Conservation (phyloP, 441 rosid genomes). For the Corymbia calophylla region DNA sequence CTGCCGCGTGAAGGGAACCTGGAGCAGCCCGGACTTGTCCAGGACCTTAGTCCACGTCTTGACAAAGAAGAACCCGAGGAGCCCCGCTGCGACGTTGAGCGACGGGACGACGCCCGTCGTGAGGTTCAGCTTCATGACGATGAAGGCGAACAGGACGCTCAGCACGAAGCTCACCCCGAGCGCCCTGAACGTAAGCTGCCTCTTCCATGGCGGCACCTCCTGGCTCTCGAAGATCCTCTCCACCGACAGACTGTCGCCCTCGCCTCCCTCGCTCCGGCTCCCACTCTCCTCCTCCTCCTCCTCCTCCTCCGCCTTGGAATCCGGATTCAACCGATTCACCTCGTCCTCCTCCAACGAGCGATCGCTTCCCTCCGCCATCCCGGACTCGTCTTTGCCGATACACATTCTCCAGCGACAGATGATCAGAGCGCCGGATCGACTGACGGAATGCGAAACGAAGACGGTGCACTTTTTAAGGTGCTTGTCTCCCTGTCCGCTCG, state of each 20-base stretch:
- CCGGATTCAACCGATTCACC: not conserved
- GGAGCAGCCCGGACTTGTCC: not conserved
- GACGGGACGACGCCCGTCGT: constrained; percentile 6
- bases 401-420: not conserved
- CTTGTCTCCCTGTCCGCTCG: not conserved
- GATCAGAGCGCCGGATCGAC: not conserved
- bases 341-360: not conserved
- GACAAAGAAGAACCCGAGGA: constrained; percentile 12
- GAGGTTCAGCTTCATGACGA: constrained; percentile 11
- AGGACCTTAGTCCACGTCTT: constrained; percentile 10
- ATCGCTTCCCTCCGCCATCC: not conserved
- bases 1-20: constrained; percentile 9
- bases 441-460: not conserved
- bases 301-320: not conserved
- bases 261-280: not conserved
- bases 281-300: not conserved
- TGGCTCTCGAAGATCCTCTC: constrained; percentile 3
- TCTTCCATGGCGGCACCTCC: constrained; percentile 13
- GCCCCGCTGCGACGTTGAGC: constrained; percentile 13
- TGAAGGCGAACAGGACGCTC: constrained; percentile 5
- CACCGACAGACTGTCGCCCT: not conserved
- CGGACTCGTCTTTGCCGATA: not conserved
- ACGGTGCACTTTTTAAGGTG: not conserved
- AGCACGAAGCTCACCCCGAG: constrained; percentile 6
- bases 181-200: constrained; percentile 11